Evolutionary conservation across 2,329 filamentous ascomycete species (phyloP).

Genomic region (Fusarium staphyleae): DNA sequence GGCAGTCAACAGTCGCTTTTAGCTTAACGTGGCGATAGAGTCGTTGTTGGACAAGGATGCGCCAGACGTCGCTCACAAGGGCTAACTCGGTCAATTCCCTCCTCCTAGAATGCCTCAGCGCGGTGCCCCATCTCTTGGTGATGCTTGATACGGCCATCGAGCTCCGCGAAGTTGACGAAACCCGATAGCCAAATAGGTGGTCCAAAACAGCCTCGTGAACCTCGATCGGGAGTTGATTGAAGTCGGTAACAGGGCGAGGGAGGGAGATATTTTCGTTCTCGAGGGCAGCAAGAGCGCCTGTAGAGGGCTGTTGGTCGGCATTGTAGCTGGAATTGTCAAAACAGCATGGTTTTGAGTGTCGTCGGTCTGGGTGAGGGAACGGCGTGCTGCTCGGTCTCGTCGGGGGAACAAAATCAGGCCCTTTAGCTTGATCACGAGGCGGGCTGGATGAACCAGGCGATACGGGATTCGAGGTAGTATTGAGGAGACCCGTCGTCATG

Average conservation of each 20-base stretch:
- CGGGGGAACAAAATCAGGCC: constrained; percentile 47
- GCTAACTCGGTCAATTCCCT: constrained; percentile 72
- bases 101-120: constrained; percentile 70
- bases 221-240: constrained; percentile 68
- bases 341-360: constrained; percentile 44
- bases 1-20: constrained; percentile 71
- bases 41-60: constrained; percentile 71
- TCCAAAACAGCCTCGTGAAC: constrained; percentile 77
- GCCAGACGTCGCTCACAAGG: constrained; percentile 69
- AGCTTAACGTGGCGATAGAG: constrained; percentile 80
- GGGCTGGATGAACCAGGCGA: constrained; percentile 62
- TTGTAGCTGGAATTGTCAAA: constrained; percentile 37
- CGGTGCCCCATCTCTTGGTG: constrained; percentile 68
- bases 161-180: constrained; percentile 65
- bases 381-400: constrained; percentile 65
- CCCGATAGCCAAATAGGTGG: constrained; percentile 72
- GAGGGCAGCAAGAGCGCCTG: constrained; percentile 24
- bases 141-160: constrained; percentile 61
- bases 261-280: constrained; percentile 27
- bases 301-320: constrained; percentile 23
- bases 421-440: constrained; percentile 56
- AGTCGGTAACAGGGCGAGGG: constrained; percentile 43
- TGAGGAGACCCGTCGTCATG: constrained; percentile 47
- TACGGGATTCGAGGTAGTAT: constrained; percentile 60
- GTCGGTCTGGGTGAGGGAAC: constrained; percentile 62